Evolutionary conservation across 139 green algal genomes (phyloP), one percentile per base, ranked within the genome.

Genomic region (Coccomyxa sp.): DNA sequence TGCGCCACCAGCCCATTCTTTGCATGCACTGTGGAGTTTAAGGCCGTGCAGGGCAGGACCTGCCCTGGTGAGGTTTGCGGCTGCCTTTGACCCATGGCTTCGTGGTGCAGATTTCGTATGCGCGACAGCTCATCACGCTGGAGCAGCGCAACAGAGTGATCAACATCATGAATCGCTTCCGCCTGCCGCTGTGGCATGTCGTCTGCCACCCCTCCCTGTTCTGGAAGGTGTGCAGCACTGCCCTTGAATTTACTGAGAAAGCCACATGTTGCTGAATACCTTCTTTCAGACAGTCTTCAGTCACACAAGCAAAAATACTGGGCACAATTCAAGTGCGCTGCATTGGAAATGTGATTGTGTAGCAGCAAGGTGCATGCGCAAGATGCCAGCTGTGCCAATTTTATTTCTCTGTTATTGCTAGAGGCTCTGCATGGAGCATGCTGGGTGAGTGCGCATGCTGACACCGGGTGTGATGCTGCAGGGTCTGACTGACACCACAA

Each of bases 121-220:
- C 79, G 33, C 68, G 86, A 1, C 78, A 81, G 14, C 35, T 84
- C 50, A 77, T 90, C 39, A 87, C 40, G 37, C 14, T 37, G n/a
- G 74, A 77, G 7, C 39, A 90, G 77, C 40, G 79, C 0, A 12
- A 36, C 2, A 68, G 83, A 6, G 77, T 87, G 9, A 82, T 86
- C 41, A 27, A 31, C 2, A 39, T 90, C 39, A 86, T 90, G 81
- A 29, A 44, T 0, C 12, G 8, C 8, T 80, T 88, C 50, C 38
- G 58, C 16, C 81, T 90, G 64, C 74, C 81, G 6, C 33, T 90
- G 8, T 86, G 84, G 83, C 83, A 90, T 35, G 71, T 81, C 29
- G 70, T 74, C 33, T 85, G 81, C 77, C 81, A 58, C 40, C 9
- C 73, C 7, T 39, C 84, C 7, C 64, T 89, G 22, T 78, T 85